Evolutionary conservation across 2,329 filamentous ascomycete species (phyloP).

Genomic region (Cladosporium sp.): DNA sequence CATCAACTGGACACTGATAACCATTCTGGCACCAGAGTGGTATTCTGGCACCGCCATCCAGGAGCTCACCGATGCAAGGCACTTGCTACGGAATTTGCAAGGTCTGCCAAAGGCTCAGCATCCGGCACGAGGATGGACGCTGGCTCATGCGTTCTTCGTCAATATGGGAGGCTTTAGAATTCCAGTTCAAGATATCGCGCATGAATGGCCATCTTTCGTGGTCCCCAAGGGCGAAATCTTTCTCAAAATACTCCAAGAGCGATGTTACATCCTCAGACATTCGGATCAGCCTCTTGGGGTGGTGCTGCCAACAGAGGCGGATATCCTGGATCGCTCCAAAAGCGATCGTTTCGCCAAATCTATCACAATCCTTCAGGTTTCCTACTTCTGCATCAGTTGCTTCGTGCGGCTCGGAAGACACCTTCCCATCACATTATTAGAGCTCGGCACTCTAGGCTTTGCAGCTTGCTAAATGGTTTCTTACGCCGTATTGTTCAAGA

Average conservation of each 20-base stretch:
- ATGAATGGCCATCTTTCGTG: background rate
- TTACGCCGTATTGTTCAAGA: constrained; percentile 14
- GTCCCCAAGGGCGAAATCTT: background rate
- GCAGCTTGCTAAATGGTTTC: constrained; percentile 18
- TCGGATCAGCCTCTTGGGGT: background rate
- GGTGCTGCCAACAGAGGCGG: constrained; percentile 17
- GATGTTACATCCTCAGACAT: background rate
- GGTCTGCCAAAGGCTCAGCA: background rate
- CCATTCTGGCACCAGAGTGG: constrained; percentile 14
- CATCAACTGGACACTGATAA: constrained; percentile 10
- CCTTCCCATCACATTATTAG: constrained; percentile 18
- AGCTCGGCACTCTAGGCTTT: constrained; percentile 19
- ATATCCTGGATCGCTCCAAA: constrained; percentile 43
- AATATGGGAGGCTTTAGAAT: constrained; percentile 34
- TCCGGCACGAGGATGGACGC: constrained; percentile 26
- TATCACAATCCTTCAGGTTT: constrained; percentile 11
- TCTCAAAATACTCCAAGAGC: background rate
- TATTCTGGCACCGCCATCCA: constrained; percentile 1
- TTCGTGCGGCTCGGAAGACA: background rate
- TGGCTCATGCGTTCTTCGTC: constrained; percentile 35
- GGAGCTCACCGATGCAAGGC: constrained; percentile 2
- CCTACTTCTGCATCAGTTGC: constrained; percentile 19
- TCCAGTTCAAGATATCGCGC: background rate
- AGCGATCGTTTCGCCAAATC: constrained; percentile 39
- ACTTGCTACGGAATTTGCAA: background rate